Evolutionary conservation across 371 early-diverging fungal genomes (phyloP).

Genomic region (Mortierella sp.): DNA sequence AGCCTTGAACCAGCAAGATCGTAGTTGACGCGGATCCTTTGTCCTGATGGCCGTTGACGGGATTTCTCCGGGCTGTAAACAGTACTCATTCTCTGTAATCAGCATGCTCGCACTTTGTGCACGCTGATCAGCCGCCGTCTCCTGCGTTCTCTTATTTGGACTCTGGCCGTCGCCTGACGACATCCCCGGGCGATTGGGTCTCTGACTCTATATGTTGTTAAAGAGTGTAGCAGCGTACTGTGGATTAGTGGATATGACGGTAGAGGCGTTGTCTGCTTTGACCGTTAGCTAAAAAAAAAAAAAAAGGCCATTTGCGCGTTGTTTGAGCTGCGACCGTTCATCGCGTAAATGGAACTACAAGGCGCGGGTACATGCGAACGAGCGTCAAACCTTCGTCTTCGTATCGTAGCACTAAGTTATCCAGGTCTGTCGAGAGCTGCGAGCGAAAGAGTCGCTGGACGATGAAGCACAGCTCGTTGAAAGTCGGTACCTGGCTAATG

Average conservation of each 20-base stretch:
- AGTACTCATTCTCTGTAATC: neutral
- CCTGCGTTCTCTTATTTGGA: neutral
- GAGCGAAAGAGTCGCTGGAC: slow-evolving; percentile 64
- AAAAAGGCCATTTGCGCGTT: no score
- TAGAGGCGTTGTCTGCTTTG: no score
- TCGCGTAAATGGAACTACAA: no score
- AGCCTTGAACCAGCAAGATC: slow-evolving; percentile 10
- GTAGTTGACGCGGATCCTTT: neutral
- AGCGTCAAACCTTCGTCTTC: slow-evolving; percentile 68
- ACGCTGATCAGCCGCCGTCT: slow-evolving; percentile 4
- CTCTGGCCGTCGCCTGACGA: no score
- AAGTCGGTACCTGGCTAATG: slow-evolving; percentile 66
- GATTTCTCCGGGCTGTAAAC: slow-evolving; percentile 14
- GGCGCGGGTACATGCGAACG: no score
- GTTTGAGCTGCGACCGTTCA: no score
- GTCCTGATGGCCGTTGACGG: neutral
- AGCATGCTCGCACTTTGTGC: neutral
- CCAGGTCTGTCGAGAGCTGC: slow-evolving; percentile 56
- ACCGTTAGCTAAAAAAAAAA: no score
- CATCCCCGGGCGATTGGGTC: no score
- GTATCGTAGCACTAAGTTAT: slow-evolving; percentile 62
- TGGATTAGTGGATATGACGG: no score
- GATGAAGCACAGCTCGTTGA: slow-evolving; percentile 69
- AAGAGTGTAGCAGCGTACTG: no score
- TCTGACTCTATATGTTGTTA: no score